phyloP scores from a whole-genome alignment of 2,329 filamentous ascomycete genomes.

The Trichoderma koningiopsis region DNA sequence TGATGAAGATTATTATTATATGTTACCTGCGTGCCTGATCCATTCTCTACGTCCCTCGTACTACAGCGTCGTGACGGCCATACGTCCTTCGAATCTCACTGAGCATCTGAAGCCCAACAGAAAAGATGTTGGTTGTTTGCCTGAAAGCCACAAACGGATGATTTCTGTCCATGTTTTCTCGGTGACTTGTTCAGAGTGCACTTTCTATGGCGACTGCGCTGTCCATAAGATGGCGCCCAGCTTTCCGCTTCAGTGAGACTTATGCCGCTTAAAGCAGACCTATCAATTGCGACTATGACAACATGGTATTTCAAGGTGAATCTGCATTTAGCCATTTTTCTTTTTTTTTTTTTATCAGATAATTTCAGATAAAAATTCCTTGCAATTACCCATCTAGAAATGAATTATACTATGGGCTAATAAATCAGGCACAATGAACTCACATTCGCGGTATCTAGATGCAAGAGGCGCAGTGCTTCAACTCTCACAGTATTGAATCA shows the following conservation, averaged over 20 bases:
- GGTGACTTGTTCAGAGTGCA: neutral
- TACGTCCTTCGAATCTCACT: no score
- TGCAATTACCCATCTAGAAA: neutral
- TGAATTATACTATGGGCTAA: neutral
- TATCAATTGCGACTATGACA: neutral
- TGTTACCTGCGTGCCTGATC: no score
- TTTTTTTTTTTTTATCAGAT: neutral
- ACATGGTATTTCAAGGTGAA: neutral
- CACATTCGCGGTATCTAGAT: neutral
- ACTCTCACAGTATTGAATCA: no score
- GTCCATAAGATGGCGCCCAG: neutral
- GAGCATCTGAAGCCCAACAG: no score
- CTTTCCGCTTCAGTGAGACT: neutral
- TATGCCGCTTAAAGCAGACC: neutral
- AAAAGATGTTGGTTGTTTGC: no score
- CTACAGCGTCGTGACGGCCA: no score
- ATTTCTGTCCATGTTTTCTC: no score
- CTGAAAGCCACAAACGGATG: no score
- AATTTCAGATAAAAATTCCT: fast-evolving
- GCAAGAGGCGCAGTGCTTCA: no score
- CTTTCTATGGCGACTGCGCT: neutral
- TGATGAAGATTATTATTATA: no score
- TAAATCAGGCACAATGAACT: neutral
- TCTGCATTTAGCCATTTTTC: neutral
- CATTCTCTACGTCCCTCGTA: no score